A percentile compares a stretch with the other conserved stretches of the same genome.
Conservation (phyloP, 2,329 filamentous ascomycete genomes). For the Thelonectria blattea region DNA sequence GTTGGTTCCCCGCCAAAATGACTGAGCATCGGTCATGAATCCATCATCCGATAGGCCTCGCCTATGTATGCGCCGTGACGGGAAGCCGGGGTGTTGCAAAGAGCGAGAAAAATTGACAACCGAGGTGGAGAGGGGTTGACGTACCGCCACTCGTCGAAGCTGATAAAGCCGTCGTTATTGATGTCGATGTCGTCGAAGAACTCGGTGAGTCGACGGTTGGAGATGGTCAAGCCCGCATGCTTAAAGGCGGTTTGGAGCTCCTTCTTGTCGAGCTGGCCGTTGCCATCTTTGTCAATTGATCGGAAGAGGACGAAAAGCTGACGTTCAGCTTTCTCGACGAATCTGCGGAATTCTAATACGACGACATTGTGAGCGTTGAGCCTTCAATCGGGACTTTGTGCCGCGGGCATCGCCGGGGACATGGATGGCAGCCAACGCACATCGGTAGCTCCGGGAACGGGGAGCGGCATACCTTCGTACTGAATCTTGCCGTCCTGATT, state of each 20-base stretch:
- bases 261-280: constrained; percentile 85
- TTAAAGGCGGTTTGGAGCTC: constrained; percentile 83
- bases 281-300: constrained; percentile 83
- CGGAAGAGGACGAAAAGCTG: constrained; percentile 84
- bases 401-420: constrained; percentile 23
- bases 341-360: constrained; percentile 79
- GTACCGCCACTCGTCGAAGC: constrained; percentile 96
- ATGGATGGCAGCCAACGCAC: constrained; percentile 13
- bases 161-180: constrained; percentile 87
- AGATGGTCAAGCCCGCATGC: constrained; percentile 78
- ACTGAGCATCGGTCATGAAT: constrained; percentile 37
- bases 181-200: constrained; percentile 92
- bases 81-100: not conserved
- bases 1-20: constrained; percentile 37
- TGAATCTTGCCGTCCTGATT: constrained; percentile 90
- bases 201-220: constrained; percentile 75
- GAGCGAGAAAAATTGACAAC: constrained; percentile 6
- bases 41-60: constrained; percentile 31
- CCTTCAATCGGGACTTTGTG: constrained; percentile 9
- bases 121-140: constrained; percentile 42
- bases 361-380: constrained; percentile 29
- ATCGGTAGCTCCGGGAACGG: constrained; percentile 20
- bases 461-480: constrained; percentile 72
- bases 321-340: constrained; percentile 85
- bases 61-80: constrained; percentile 17